Conservation (phyloP, 345 rosid genomes). For the Trapa bicornis region DNA sequence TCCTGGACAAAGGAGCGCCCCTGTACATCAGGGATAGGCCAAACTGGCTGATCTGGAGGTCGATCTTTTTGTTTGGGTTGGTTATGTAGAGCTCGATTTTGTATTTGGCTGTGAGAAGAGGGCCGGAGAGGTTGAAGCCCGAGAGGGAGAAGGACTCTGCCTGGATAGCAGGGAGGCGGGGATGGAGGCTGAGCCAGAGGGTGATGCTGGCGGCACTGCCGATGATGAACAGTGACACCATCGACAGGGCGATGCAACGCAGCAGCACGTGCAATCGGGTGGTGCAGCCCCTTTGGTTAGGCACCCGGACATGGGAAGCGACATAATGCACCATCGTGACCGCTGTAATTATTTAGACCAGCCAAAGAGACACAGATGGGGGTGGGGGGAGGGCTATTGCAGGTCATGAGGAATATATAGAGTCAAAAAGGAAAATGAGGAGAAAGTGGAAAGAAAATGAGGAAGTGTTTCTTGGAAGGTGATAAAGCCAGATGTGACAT, state of each 20-base stretch:
- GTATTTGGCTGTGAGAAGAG: conserved; percentile 8
- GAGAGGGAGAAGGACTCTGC: conserved; percentile 15
- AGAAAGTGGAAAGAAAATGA: no score
- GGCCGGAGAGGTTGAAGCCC: conserved; percentile 8
- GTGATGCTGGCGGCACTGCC: conserved; percentile 1
- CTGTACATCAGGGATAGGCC: not conserved
- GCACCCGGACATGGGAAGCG: not conserved
- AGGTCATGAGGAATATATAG: no score
- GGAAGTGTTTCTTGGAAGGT: no score
- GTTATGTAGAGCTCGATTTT: conserved; percentile 1
- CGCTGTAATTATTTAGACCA: no score
- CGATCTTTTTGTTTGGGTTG: conserved; percentile 16
- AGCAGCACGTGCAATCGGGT: not conserved
- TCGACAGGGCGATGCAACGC: conserved; percentile 2
- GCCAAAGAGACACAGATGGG: no score
- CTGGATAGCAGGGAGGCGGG: conserved; percentile 14
- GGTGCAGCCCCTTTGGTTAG: not conserved
- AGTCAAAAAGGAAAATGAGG: no score
- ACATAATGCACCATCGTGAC: not conserved
- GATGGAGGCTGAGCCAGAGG: conserved; percentile 18
- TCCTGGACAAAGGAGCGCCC: not conserved
- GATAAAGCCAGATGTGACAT: no score
- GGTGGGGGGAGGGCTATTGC: no score
- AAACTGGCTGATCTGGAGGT: conserved; percentile 5
- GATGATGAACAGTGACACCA: conserved; percentile 3